phyloP scores from a whole-genome alignment of 192 early-diverging fungal species.

The Chytriomyces hyalinus region DNA sequence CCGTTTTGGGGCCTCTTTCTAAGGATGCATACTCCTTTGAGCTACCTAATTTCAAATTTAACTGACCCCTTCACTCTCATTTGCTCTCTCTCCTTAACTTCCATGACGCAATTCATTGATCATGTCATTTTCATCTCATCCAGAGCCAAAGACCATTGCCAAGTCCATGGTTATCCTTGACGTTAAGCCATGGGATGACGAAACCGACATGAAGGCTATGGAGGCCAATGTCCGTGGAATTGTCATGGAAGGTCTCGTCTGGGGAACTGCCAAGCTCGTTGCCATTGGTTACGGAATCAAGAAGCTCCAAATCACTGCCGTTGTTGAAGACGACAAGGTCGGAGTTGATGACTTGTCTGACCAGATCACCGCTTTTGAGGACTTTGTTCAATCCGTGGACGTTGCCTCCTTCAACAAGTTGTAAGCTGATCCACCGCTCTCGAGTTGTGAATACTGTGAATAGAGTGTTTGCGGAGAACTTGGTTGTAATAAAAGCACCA shows the following conservation, averaged over 20 bases:
- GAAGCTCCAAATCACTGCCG: constrained; percentile 92
- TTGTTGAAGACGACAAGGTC: constrained; percentile 94
- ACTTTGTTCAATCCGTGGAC: constrained; percentile 75
- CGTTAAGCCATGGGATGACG: constrained; percentile 99
- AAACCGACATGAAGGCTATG: constrained; percentile 81
- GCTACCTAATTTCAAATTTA: constrained; percentile 40
- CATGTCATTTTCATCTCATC: neutral
- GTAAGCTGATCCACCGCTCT: constrained; percentile 12
- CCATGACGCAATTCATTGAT: neutral
- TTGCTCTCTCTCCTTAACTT: constrained; percentile 1
- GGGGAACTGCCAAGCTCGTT: constrained; percentile 80
- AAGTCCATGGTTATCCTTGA: constrained; percentile 94
- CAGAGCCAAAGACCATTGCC: constrained; percentile 79
- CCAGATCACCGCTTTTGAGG: constrained; percentile 75
- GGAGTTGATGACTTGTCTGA: constrained; percentile 82
- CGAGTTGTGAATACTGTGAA: neutral
- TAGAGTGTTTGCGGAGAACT: too few relatives aligned
- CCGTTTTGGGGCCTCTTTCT: constrained; percentile 30
- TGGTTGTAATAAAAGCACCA: neutral
- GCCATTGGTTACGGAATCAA: constrained; percentile 94
- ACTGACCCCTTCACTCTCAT: constrained; percentile 30
- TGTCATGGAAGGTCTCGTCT: constrained; percentile 86
- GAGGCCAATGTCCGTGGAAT: constrained; percentile 76
- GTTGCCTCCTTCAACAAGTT: constrained; percentile 37
- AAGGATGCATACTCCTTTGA: constrained; percentile 29